Base-by-base conservation (phyloP, 2,329 filamentous ascomycete genomes). In the Paecilomyces variotii region DNA sequence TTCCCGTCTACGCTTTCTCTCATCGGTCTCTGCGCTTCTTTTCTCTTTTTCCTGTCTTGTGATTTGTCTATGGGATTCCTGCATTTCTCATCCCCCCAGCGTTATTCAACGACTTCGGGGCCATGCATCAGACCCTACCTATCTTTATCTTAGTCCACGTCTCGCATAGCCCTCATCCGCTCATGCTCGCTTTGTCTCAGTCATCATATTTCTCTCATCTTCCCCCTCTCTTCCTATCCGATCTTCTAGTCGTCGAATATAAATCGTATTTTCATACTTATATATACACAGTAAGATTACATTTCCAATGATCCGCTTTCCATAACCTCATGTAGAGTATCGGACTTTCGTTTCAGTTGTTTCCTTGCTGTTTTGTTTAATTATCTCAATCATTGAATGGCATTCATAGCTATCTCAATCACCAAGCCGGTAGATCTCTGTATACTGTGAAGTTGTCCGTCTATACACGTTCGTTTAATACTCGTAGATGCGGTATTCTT, bases 11-110 rank as follows among this genome's bases (percentile, higher is more conserved):
- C 56, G 12, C 26, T 35, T 53, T 34, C 56, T 14, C 28, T 59
- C 14, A 26, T 53, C 34, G 49, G 12, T 24, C 57, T 39, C 39
- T 30, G 24, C 56, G 28, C 52, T 52, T 30, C 45, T 35, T 35
- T 56, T 30, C 12, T 55, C 19, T 25, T 45, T 28, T 59, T 27
- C 32, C 14, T 61, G 11, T 59, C 34, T 59, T 54, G 54, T 55
- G 52, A 57, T 32, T 24, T 4, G 2, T 26, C 26, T 32, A 32
- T 50, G 45, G 26, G 10, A 52, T 52, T 28, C 14, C 7, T 26
- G 12, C 27, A 1, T 52, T 14, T 52, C 14, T 52, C 50, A 45
- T 45, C n/a, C 35, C 9, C 39, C 39, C 39, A 45, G 14, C 39
- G 39, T 45, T 45, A 19, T 45, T 19, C 5, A 45, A 45, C 39